A percentile compares a stretch with the other conserved stretches of the same genome.
Evolutionary conservation across 306 rosid species (phyloP).

Genomic region (Cicer arietinum): DNA sequence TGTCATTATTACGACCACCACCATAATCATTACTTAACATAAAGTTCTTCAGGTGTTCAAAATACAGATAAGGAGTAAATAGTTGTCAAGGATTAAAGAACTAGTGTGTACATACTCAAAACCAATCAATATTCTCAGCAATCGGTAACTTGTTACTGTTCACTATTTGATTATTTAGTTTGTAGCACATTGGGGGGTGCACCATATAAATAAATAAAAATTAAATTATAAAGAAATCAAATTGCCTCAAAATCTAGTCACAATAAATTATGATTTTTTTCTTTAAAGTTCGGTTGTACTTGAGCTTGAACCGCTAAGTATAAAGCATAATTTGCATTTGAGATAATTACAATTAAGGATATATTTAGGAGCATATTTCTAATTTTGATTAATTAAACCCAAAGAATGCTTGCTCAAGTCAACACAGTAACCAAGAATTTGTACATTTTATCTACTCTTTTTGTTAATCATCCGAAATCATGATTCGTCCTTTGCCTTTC

Average conservation of each 20-base stretch:
- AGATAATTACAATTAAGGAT: neutral
- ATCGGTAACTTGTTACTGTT: neutral
- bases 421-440: neutral
- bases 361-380: constrained; percentile 12
- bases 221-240: neutral
- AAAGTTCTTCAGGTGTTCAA: constrained; percentile 25
- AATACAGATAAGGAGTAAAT: neutral
- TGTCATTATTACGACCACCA: neutral
- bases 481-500: constrained; percentile 29
- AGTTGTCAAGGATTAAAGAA: neutral
- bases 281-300: neutral
- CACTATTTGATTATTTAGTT: too few species aligned
- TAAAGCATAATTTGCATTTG: constrained; percentile 23
- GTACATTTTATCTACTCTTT: constrained; percentile 8
- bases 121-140: neutral
- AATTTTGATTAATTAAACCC: constrained; percentile 26
- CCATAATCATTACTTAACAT: neutral
- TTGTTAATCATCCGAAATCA: neutral
- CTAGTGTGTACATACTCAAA: neutral
- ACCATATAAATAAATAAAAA: too few species aligned
- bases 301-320: neutral
- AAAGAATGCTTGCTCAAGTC: neutral
- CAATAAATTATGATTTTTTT: neutral
- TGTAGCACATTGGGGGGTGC: too few species aligned
- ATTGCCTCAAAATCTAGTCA: neutral